Evolutionary conservation across 805 yeast genomes (phyloP).

Genomic region (Saccharomycopsis sp.): DNA sequence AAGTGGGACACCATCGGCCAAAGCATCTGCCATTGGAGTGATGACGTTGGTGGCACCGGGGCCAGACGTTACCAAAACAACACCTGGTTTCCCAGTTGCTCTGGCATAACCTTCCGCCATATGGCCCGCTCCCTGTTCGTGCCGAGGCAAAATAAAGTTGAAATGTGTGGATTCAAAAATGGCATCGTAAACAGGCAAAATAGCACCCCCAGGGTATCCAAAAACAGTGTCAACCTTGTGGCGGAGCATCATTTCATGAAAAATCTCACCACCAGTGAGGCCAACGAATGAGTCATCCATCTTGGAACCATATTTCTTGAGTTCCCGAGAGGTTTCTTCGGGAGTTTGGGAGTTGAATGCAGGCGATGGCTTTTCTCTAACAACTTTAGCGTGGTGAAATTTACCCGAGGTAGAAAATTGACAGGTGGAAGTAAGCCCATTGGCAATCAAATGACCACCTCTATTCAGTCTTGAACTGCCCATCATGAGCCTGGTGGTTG

Average conservation of each 20-base stretch:
- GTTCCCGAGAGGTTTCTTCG: not conserved
- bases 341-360: too few species aligned
- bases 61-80: constrained; percentile 96
- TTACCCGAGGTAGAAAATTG: too few species aligned
- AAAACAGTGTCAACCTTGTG: constrained; percentile 93
- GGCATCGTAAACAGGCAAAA: constrained; percentile 95
- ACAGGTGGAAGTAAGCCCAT: too few species aligned
- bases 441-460: too few species aligned
- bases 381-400: constrained; percentile 12
- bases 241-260: constrained; percentile 97
- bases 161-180: constrained; percentile 85
- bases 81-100: constrained; percentile 94
- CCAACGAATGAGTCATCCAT: constrained; percentile 90
- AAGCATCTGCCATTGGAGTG: constrained; percentile 97
- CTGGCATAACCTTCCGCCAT: constrained; percentile 99
- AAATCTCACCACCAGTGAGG: constrained; percentile 95
- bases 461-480: too few species aligned
- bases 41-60: constrained; percentile 98
- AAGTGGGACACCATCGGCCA: constrained; percentile 95
- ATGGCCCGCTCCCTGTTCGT: constrained; percentile 99
- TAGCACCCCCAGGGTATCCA: constrained; percentile 99
- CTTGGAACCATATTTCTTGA: not conserved
- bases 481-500: too few species aligned
- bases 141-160: constrained; percentile 87
- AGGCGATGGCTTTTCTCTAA: constrained; percentile 38